Percentiles rank a stretch among this genome's conserved stretches.
Conservation (phyloP, 2,329 filamentous ascomycete genomes). For the Ascosphaera apis region DNA sequence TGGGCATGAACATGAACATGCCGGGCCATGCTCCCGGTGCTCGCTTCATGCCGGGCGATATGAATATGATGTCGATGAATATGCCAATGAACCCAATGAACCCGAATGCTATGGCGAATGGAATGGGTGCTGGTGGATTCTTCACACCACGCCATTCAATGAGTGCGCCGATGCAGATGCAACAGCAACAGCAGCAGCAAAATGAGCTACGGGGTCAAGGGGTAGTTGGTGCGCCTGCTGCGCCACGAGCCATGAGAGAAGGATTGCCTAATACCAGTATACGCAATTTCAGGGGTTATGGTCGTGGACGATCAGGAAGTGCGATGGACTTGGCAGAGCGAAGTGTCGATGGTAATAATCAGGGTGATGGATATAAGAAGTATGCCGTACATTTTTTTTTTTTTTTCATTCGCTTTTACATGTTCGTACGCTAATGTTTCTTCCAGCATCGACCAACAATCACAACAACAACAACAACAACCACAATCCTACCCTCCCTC, state of each 20-base stretch:
- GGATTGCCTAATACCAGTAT: conserved; percentile 64
- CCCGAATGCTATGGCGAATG: not conserved
- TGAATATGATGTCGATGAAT: conserved; percentile 1
- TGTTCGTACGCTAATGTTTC: conserved; percentile 9
- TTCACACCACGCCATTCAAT: no score
- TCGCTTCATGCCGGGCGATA: conserved; percentile 1
- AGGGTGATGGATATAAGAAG: conserved; percentile 1
- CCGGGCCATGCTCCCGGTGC: no score
- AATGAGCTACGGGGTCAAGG: conserved; percentile 32
- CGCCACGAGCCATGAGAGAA: conserved; percentile 84
- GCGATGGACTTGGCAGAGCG: conserved; percentile 12
- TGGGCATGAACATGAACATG: conserved; percentile 6
- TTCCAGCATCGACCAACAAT: not conserved
- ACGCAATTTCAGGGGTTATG: conserved; percentile 34
- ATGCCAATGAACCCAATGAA: conserved; percentile 1
- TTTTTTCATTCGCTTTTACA: conserved; percentile 7
- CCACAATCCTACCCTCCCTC: not conserved
- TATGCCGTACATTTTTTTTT: not conserved
- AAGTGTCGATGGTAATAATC: not conserved
- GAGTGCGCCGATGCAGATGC: no score
- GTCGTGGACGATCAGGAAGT: not conserved
- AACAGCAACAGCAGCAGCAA: conserved; percentile 27
- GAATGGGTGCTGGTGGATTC: no score
- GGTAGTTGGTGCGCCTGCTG: conserved; percentile 55
- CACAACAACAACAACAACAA: conserved; percentile 3